Evolutionary conservation across 331 rosid species (phyloP).

Genomic region (Dryas integrifolia): DNA sequence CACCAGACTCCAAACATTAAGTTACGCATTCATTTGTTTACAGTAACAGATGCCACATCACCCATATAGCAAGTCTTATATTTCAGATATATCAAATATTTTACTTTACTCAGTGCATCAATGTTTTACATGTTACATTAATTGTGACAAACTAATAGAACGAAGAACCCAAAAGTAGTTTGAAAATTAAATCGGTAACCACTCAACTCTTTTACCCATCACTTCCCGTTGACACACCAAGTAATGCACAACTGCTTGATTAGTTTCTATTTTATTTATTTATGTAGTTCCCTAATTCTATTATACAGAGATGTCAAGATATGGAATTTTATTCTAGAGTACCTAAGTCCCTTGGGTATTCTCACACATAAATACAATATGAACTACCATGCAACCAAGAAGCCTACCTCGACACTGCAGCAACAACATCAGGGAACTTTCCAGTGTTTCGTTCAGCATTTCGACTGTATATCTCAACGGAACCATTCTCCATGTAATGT

Average conservation of each 20-base stretch:
- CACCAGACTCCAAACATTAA: not conserved
- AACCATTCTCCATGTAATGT: constrained; percentile 79
- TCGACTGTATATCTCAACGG: constrained; percentile 91
- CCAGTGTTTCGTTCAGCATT: constrained; percentile 90
- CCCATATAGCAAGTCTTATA: not conserved
- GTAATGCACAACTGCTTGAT: not conserved
- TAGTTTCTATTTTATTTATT: too few species aligned
- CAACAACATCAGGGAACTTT: constrained; percentile 84
- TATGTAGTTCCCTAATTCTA: not conserved
- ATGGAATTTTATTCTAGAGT: not conserved
- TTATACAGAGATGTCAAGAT: not conserved
- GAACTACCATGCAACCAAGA: constrained; percentile 3
- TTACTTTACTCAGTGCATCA: not conserved
- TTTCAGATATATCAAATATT: not conserved
- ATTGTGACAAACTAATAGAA: not conserved
- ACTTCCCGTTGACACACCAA: not conserved
- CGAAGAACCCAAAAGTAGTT: not conserved
- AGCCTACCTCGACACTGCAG: constrained; percentile 63
- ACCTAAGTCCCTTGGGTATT: not conserved
- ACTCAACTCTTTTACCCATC: not conserved
- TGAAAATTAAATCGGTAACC: constrained; percentile 1
- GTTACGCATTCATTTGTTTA: not conserved
- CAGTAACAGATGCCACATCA: not conserved
- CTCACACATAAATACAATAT: constrained; percentile 20
- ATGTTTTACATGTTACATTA: constrained; percentile 2